Conservation (phyloP, 2,329 filamentous ascomycete species). For the Aspergillus brasiliensis region DNA sequence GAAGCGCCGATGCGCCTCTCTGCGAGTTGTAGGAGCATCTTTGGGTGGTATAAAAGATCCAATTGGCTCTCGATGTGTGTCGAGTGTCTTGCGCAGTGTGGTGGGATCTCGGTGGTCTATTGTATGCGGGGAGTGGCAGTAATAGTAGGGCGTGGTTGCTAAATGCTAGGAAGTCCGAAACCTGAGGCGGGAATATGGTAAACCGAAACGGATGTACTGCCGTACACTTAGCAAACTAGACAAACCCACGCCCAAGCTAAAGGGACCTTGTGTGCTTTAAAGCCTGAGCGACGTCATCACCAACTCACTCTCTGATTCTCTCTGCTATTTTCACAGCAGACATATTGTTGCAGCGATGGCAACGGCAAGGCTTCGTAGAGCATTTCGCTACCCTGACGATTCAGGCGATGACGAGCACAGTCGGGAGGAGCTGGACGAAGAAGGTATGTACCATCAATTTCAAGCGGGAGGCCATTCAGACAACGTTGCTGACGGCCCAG, state of each 20-base stretch:
- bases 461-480: background rate
- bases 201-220: background rate
- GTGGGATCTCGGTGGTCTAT: background rate
- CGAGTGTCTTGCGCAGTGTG: background rate
- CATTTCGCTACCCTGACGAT: slow-evolving; percentile 73
- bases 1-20: slow-evolving; percentile 22
- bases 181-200: background rate
- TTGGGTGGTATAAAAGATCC: background rate
- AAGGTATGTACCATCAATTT: slow-evolving; percentile 56
- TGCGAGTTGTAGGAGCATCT: slow-evolving; percentile 21
- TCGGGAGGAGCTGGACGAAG: slow-evolving; percentile 71
- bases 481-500: background rate
- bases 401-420: slow-evolving; percentile 56
- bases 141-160: background rate
- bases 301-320: background rate
- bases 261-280: background rate
- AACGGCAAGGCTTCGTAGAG: slow-evolving; percentile 69
- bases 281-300: background rate
- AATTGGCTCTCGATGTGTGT: background rate
- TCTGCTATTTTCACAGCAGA: background rate
- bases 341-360: slow-evolving; percentile 41
- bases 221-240: slow-evolving; percentile 25
- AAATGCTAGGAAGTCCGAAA: background rate
- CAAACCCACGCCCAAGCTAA: slow-evolving; percentile 22
- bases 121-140: no score